Conservation (phyloP, 116 monocot genomes). For the Trichopus zeylanicus region DNA sequence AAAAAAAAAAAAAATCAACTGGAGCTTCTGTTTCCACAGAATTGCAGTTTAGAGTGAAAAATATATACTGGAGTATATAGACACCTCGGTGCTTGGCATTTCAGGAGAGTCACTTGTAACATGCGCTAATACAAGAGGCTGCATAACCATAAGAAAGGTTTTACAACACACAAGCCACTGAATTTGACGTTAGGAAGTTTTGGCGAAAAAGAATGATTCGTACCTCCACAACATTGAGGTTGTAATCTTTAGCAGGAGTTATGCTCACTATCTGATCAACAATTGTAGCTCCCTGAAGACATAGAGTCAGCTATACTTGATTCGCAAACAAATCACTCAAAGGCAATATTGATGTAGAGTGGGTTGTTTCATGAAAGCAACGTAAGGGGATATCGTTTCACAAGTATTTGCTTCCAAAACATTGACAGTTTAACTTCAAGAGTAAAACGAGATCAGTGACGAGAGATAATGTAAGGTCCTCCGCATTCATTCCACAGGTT, state of each 20-base stretch:
- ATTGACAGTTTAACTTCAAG: too few species aligned
- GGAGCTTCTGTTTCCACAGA: constrained; percentile 1
- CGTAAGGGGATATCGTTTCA: not conserved
- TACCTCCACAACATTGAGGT: constrained; percentile 36
- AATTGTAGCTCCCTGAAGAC: constrained; percentile 22
- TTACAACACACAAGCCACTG: not conserved
- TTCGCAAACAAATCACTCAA: not conserved
- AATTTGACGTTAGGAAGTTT: not conserved
- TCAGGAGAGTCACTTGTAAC: constrained; percentile 15
- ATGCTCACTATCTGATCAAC: constrained; percentile 79
- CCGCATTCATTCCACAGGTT: too few species aligned
- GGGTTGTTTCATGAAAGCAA: too few species aligned
- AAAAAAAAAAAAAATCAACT: not conserved
- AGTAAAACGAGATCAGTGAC: too few species aligned
- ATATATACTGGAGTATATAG: constrained; percentile 16
- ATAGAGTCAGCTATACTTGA: not conserved
- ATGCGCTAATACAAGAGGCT: constrained; percentile 25
- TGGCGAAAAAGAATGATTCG: not conserved
- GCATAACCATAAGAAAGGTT: constrained; percentile 13
- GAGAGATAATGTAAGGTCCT: too few species aligned
- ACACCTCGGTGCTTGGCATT: constrained; percentile 53
- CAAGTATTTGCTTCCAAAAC: not conserved
- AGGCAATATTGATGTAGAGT: too few species aligned
- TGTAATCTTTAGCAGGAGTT: constrained; percentile 47
- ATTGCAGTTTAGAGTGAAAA: constrained; percentile 5